A percentile compares a stretch with the other conserved stretches of the same genome.
phyloP scores from a whole-genome alignment of 140 eudicot genomes.

The Oenanthe javanica region DNA sequence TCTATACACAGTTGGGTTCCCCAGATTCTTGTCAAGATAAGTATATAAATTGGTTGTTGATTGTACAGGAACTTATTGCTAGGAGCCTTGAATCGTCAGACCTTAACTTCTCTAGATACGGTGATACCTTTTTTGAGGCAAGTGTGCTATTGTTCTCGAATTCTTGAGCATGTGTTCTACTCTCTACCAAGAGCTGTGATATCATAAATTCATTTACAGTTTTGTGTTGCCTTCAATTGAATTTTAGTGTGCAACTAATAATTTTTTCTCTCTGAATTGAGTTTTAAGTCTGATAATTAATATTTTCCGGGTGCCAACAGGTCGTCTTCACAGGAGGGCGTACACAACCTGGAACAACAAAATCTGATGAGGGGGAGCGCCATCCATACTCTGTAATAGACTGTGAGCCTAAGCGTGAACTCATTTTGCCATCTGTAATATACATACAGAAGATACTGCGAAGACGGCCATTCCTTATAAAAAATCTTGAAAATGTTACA shows the following conservation, averaged over 20 bases:
- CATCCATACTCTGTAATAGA: conserved; percentile 75
- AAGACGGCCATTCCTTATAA: conserved; percentile 85
- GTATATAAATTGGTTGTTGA: neutral
- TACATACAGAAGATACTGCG: conserved; percentile 93
- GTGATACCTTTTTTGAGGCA: conserved; percentile 99
- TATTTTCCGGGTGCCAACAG: conserved; percentile 23
- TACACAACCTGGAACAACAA: conserved; percentile 94
- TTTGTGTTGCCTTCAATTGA: neutral
- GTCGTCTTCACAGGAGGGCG: conserved; percentile 94
- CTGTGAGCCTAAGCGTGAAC: conserved; percentile 81
- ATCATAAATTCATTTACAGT: neutral
- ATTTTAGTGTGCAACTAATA: neutral
- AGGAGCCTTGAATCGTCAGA: conserved; percentile 92
- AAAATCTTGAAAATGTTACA: conserved; percentile 96
- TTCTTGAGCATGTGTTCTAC: neutral
- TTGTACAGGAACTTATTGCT: conserved; percentile 88
- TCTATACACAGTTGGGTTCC: neutral
- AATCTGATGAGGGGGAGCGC: conserved; percentile 97
- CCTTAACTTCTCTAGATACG: conserved; percentile 94
- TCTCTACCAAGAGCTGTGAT: neutral
- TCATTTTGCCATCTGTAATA: conserved; percentile 76
- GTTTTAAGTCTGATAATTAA: neutral
- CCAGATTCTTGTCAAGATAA: neutral
- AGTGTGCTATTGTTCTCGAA: neutral
- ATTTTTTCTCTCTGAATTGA: neutral